Percentiles rank a stretch among this genome's conserved stretches.
phyloP scores from a whole-genome alignment of 176 grass and related monocot species.

The Elaeis guineensis region DNA sequence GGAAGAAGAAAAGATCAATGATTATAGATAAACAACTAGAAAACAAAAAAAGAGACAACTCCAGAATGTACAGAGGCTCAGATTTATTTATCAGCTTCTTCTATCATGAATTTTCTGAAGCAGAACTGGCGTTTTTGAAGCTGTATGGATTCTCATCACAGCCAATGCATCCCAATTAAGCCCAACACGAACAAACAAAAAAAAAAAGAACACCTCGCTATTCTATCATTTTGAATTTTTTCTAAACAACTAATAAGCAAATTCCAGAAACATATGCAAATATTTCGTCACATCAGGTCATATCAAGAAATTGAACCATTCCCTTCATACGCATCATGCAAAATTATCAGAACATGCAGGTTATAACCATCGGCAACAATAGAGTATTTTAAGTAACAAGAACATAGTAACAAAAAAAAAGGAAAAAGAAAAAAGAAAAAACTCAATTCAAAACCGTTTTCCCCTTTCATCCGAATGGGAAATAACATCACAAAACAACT shows the following conservation, averaged over 20 bases:
- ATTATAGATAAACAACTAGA: too few species aligned
- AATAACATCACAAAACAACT: too few species aligned
- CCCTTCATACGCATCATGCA: conserved; percentile 40
- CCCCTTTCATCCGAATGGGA: too few species aligned
- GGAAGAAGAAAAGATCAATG: too few species aligned
- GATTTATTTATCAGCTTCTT: conserved; percentile 14
- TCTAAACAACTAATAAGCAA: too few species aligned
- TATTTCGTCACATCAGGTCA: conserved; percentile 16
- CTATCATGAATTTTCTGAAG: conserved; percentile 80
- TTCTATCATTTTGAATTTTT: too few species aligned
- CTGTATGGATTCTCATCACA: conserved; percentile 34
- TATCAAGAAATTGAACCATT: conserved; percentile 70
- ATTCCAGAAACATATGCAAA: too few species aligned
- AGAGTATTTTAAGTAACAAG: too few species aligned
- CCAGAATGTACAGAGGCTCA: conserved; percentile 23
- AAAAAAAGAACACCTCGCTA: too few species aligned
- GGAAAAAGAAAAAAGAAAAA: background rate
- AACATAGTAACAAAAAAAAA: too few species aligned
- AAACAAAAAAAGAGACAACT: too few species aligned
- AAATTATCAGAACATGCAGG: conserved; percentile 28
- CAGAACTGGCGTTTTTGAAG: conserved; percentile 66
- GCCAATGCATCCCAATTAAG: background rate
- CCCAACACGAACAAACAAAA: background rate
- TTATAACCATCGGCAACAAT: too few species aligned
- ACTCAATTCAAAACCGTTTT: background rate